Conservation (phyloP, 306 rosid species). For the Purshia tridentata region DNA sequence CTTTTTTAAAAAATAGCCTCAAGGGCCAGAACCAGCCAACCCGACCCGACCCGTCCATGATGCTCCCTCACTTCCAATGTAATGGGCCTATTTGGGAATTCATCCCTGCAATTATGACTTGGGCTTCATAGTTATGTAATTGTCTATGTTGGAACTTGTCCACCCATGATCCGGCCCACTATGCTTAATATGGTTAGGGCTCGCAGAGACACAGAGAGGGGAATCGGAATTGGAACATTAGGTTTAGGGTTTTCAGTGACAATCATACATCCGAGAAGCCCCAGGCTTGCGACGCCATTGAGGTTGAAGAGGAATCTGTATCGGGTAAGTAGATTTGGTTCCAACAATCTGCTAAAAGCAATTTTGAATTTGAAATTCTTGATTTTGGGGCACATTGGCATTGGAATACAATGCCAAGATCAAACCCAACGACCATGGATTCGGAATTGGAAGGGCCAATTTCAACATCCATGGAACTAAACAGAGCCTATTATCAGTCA, state of each 20-base stretch:
- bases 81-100: no score
- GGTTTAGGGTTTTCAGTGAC: not conserved
- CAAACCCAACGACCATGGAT: not conserved
- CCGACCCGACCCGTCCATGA: no score
- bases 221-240: not conserved
- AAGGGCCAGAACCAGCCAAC: no score
- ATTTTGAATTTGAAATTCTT: not conserved
- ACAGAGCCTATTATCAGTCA: not conserved
- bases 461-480: not conserved
- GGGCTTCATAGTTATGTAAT: no score
- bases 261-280: not conserved
- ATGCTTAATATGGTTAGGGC: no score
- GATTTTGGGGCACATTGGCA: not conserved
- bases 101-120: no score
- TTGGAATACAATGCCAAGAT: not conserved
- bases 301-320: not conserved
- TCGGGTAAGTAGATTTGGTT: not conserved
- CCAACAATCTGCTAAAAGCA: not conserved
- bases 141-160: no score
- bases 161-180: no score
- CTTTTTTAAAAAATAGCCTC: no score
- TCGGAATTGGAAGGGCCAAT: not conserved
- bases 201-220: not conserved
- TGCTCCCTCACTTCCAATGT: no score
- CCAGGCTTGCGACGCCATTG: not conserved